Percentiles rank a stretch among this genome's conserved stretches.
Conservation (phyloP, 176 grass and related monocot genomes). For the Miscanthus lutarioriparius region DNA sequence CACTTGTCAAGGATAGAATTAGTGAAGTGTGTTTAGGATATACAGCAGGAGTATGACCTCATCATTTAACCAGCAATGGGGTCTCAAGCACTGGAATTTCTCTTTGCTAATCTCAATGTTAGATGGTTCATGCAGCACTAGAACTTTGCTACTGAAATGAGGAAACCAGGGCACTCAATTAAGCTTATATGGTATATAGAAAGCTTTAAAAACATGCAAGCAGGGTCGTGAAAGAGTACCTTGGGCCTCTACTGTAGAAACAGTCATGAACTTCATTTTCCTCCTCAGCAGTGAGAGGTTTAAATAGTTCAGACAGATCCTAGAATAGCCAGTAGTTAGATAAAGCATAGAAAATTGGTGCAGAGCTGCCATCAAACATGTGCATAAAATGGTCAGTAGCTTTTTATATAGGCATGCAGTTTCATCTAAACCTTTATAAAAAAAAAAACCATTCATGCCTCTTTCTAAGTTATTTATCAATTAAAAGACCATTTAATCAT, state of each 20-base stretch:
- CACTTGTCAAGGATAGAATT: constrained; percentile 1
- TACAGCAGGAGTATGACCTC: constrained; percentile 57
- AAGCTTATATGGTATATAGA: background rate
- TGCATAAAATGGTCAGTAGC: background rate
- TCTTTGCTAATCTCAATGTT: constrained; percentile 84
- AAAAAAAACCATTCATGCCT: background rate
- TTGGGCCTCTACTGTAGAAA: constrained; percentile 50
- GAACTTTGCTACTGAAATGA: constrained; percentile 52
- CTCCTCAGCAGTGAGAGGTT: constrained; percentile 65
- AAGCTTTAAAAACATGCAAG: constrained; percentile 3
- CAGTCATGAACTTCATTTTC: constrained; percentile 38
- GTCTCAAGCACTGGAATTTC: constrained; percentile 69
- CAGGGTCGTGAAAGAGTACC: constrained; percentile 34
- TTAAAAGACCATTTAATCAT: background rate
- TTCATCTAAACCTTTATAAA: background rate
- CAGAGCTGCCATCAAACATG: background rate
- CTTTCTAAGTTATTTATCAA: background rate
- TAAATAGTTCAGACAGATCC: constrained; percentile 61
- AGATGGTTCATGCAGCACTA: constrained; percentile 60
- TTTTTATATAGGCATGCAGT: background rate
- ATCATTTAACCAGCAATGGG: constrained; percentile 79
- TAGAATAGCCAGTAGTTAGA: constrained; percentile 38
- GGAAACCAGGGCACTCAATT: background rate
- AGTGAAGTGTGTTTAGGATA: constrained; percentile 9
- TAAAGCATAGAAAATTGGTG: constrained; percentile 11